Conservation (phyloP, 1,284 basidiomycete species). For the Ceratobasidium sp. region DNA sequence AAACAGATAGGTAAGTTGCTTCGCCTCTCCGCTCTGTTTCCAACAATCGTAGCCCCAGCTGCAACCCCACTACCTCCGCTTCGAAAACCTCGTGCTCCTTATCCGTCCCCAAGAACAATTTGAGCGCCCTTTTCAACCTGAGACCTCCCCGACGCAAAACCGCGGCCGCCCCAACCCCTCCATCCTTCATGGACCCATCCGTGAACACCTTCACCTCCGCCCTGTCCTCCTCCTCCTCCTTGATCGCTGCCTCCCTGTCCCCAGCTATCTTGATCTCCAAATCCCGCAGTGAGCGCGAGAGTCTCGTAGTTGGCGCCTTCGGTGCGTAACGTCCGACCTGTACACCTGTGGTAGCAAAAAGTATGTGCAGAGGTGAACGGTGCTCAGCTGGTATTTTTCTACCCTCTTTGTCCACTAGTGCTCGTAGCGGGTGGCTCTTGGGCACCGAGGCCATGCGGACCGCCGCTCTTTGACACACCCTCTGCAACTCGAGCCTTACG, state of each 20-base stretch:
- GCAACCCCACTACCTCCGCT: conserved; percentile 45
- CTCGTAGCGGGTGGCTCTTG: conserved; percentile 9
- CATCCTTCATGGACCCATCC: conserved; percentile 33
- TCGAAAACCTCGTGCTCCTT: conserved; percentile 45
- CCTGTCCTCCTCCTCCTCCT: not conserved
- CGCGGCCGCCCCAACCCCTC: conserved; percentile 30
- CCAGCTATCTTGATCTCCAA: not conserved
- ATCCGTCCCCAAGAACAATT: conserved; percentile 13
- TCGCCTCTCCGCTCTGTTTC: not conserved
- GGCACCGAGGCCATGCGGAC: conserved; percentile 13
- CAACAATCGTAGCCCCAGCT: conserved; percentile 32
- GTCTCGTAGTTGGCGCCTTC: not conserved
- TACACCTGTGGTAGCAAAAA: conserved; percentile 8
- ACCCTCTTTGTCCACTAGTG: not conserved
- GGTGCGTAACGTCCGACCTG: not conserved
- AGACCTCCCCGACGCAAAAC: conserved; percentile 1
- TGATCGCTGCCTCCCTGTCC: not conserved
- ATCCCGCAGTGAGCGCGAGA: not conserved
- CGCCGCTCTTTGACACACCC: conserved; percentile 5
- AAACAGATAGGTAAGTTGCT: not conserved
- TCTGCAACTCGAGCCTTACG: conserved; percentile 3
- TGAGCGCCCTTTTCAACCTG: not conserved
- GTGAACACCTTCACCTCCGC: conserved; percentile 30
- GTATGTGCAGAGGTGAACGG: not conserved
- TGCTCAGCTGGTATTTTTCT: conserved; percentile 8